Evolutionary conservation across 1,139 yeast genomes (phyloP).

Genomic region (Suhomyces yuchorum): DNA sequence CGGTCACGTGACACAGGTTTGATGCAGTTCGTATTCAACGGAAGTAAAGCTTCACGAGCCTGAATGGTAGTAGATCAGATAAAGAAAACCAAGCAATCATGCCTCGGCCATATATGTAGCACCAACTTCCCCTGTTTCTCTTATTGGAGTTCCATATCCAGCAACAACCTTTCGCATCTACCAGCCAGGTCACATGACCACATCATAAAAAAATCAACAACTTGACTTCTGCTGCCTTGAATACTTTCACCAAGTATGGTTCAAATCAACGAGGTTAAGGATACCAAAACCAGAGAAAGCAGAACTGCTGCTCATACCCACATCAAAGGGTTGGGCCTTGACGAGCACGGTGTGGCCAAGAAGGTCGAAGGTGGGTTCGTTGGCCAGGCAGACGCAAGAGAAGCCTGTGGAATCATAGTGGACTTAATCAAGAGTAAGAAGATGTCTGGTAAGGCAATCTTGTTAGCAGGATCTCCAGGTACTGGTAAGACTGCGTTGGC

Average conservation of each 20-base stretch:
- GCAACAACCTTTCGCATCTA: background rate
- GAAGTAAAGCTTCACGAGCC: too few species aligned
- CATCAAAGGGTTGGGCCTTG: slow-evolving; percentile 91
- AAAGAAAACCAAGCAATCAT: too few species aligned
- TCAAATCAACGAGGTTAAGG: slow-evolving; percentile 80
- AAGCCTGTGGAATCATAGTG: slow-evolving; percentile 95
- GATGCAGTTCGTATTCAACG: too few species aligned
- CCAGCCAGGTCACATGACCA: slow-evolving; percentile 1
- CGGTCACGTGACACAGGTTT: too few species aligned
- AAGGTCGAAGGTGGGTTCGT: slow-evolving; percentile 92
- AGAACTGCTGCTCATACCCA: slow-evolving; percentile 98
- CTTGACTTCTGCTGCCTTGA: slow-evolving; percentile 1
- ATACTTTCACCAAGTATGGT: slow-evolving; percentile 52
- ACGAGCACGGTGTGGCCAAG: slow-evolving; percentile 86
- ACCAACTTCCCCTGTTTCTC: too few species aligned
- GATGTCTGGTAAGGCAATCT: slow-evolving; percentile 94
- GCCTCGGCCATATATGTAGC: too few species aligned
- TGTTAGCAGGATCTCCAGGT: slow-evolving; percentile 97
- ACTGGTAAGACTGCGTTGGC: slow-evolving; percentile 98
- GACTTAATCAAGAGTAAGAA: slow-evolving; percentile 91
- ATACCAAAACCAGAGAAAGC: slow-evolving; percentile 55
- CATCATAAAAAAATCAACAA: slow-evolving; percentile 8
- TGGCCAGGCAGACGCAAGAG: slow-evolving; percentile 93
- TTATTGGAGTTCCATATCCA: too few species aligned
- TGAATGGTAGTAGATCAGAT: too few species aligned